Conservation (phyloP, 1,284 basidiomycete species). For the Cutaneotrichosporon spelunceum region DNA sequence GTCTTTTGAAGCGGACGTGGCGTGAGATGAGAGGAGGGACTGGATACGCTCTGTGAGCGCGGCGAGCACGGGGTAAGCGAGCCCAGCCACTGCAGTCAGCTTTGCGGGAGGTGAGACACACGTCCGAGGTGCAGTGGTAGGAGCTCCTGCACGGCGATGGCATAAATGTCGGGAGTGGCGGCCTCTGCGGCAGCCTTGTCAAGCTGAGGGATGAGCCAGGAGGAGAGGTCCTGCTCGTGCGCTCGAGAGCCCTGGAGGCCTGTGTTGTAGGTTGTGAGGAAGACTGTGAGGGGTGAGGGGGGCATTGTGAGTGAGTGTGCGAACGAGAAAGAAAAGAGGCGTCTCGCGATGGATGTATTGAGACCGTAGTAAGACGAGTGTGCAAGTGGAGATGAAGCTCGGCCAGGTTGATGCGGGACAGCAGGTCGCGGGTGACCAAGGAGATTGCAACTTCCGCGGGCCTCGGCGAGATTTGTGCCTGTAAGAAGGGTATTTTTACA, state of each 20-base stretch:
- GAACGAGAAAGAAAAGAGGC: neutral
- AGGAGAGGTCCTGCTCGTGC: conserved; percentile 45
- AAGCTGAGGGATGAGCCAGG: conserved; percentile 51
- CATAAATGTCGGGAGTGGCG: conserved; percentile 69
- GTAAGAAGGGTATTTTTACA: too few species aligned
- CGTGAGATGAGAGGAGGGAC: conserved; percentile 45
- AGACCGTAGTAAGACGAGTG: too few species aligned
- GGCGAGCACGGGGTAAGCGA: conserved; percentile 35
- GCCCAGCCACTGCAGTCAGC: conserved; percentile 38
- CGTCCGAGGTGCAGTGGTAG: conserved; percentile 56
- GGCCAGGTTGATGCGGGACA: too few species aligned
- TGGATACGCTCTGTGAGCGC: conserved; percentile 43
- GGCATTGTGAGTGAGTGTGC: conserved; percentile 25
- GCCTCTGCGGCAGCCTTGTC: conserved; percentile 32
- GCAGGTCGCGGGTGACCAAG: too few species aligned
- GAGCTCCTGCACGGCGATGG: conserved; percentile 95
- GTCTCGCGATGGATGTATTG: neutral
- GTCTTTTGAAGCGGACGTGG: conserved; percentile 34
- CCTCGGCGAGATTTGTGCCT: too few species aligned
- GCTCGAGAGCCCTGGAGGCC: conserved; percentile 49
- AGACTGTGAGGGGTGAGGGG: conserved; percentile 40
- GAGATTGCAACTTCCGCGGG: too few species aligned
- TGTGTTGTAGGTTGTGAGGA: conserved; percentile 52
- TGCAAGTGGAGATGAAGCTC: too few species aligned
- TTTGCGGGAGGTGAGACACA: conserved; percentile 21